Conservation (phyloP, 345 rosid genomes). For the Fremontodendron californicum region DNA sequence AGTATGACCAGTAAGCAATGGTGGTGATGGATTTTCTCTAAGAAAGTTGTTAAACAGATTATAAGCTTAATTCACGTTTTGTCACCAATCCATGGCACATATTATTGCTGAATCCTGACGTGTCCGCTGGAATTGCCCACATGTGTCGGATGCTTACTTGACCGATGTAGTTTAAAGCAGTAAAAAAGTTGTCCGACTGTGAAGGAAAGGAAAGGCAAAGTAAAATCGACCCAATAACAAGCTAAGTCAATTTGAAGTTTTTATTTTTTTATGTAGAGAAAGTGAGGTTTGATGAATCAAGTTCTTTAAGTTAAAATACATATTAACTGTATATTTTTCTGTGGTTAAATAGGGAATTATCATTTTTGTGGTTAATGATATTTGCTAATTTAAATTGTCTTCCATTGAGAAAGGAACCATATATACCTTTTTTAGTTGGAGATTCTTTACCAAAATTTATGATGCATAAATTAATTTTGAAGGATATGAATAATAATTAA, state of each 20-base stretch:
- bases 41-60: too few relatives aligned
- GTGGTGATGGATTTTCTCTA: neutral
- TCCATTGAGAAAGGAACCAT: neutral
- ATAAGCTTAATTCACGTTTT: neutral
- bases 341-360: too few relatives aligned
- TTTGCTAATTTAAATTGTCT: neutral
- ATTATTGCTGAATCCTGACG: neutral
- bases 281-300: too few relatives aligned
- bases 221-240: neutral
- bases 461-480: neutral
- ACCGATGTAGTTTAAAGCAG: neutral
- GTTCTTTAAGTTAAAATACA: too few relatives aligned
- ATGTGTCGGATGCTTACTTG: neutral
- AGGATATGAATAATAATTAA: neutral
- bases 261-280: too few relatives aligned
- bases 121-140: neutral
- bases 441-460: neutral
- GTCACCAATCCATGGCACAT: neutral
- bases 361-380: neutral
- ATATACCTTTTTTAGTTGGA: neutral
- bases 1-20: neutral
- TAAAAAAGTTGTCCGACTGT: neutral
- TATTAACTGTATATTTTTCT: too few relatives aligned
- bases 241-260: neutral
- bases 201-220: neutral